These are phyloP conservation scores for Boeremia exigua DNA, from an alignment of 2,329 filamentous ascomycete species.

Conservation along the genomic window DNA sequence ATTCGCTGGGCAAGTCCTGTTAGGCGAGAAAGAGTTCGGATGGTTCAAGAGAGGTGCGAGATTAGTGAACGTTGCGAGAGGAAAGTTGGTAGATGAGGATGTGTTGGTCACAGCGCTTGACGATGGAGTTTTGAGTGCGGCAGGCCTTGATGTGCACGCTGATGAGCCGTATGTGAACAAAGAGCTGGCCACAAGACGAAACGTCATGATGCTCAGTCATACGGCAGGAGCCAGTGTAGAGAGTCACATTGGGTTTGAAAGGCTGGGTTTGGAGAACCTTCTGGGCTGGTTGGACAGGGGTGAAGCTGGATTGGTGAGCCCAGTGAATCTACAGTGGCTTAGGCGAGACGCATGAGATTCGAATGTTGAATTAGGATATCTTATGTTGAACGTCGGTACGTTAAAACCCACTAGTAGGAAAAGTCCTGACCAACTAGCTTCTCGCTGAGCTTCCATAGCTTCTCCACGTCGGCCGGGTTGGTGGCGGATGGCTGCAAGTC, in stretches of 20 bases:
- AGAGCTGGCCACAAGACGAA: constrained; percentile 52
- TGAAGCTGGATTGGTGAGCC: constrained; percentile 60
- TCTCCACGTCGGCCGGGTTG: constrained; percentile 33
- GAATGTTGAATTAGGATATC: not conserved
- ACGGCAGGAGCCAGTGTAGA: constrained; percentile 72
- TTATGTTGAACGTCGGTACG: not conserved
- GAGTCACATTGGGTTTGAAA: constrained; percentile 70
- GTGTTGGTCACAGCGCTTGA: constrained; percentile 67
- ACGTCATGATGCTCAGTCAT: constrained; percentile 68
- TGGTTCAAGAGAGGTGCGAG: constrained; percentile 62
- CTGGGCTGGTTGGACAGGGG: constrained; percentile 62
- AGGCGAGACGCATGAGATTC: constrained; percentile 20
- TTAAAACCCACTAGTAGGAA: constrained; percentile 19
- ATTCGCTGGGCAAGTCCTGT: constrained; percentile 56
- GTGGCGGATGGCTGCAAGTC: constrained; percentile 28
- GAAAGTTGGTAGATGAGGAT: constrained; percentile 69
- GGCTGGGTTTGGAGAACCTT: constrained; percentile 70
- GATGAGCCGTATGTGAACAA: constrained; percentile 63
- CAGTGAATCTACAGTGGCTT: constrained; percentile 67
- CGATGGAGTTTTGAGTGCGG: constrained; percentile 56
- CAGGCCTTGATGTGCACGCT: constrained; percentile 69
- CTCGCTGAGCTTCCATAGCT: constrained; percentile 44
- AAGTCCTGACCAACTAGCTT: constrained; percentile 39
- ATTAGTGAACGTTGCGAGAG: constrained; percentile 71
- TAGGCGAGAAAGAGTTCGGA: constrained; percentile 57